Evolutionary conservation across 805 yeast genomes (phyloP), one percentile per base, ranked within the genome.

Genomic region (Ogataea philodendri): DNA sequence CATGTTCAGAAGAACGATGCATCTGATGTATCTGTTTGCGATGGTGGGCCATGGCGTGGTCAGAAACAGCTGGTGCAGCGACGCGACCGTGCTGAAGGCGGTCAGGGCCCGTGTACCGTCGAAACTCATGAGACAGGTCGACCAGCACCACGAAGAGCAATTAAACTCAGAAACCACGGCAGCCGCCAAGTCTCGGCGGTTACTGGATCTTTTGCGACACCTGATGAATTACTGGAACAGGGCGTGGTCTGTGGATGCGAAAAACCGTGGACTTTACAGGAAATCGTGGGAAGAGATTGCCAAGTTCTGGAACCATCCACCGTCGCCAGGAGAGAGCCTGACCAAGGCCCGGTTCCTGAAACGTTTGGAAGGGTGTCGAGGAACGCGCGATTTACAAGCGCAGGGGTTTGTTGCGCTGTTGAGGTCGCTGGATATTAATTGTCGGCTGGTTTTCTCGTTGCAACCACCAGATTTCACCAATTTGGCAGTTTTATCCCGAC

Each of bases 401-500:
- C 96, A 86, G 52, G 97, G 96, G 0, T 89, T 86, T 62, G 86
- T 87, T 10, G 76, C 84, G 0, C 50, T 90, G 1, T 56, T 87
- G 27, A 62, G 97, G 44, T 69, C 93, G 1, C 59, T 84, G 9
- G 84, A 82, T 1, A 63, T 93, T 9, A 71, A 78, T 26, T 79
- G 90, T 1, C 66, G 98, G 28, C 60, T 93, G 17, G 78, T 88
- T 0, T 80, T 81, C 49, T 89, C 96, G 0, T 52, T 89, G 20
- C 98, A 93, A 54, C 93, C 96, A 0, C 89, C 96, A 0, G 96
- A 93, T 55, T 84, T 79, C 46, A 80, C 88, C 0, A 62, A 62
- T 37, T 45, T 54, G 33, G 44, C 55, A 2, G 55, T 35, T 8
- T 16, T 35, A 15, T 28, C 40, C 2, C n/a, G n/a, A n/a, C n/a